Base-by-base conservation (phyloP, 176 grass and related monocot species). In the Zea luxurians region DNA sequence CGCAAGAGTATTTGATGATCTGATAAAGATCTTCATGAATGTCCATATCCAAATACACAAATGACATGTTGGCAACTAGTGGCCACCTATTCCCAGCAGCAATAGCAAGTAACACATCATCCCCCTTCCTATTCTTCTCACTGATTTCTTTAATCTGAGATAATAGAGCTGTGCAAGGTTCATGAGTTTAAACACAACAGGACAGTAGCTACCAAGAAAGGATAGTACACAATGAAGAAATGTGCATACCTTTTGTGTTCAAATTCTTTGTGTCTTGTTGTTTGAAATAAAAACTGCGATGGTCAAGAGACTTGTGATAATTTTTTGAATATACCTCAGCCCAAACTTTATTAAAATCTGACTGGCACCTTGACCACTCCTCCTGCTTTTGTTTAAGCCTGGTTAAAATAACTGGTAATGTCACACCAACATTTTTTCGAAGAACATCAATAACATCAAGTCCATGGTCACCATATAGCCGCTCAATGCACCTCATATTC, bases 271-370 rank as follows among this genome's bases (percentile, higher is more conserved):
- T 81, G 74, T 98, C 96, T 82, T 98, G 91, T 86, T 98, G 96
- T 82, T 98, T 98, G 88, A 98, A 98, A 87, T 94, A 92, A 78
- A 98, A 98, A 88, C 96, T 95, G 72, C 92, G 87, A 68, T 98
- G 96, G 21, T 98, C 96, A 63, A 98, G 91, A 67, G 96, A 98
- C 82, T 98, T 98, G 68, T 94, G 90, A 83, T 95, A 99, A 73
- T 95, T 99, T 65, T 95, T 99, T 55, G 88, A 83, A 85, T 95
- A 99, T 70, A 99, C 90, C 79, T 99, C 96, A 37, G 92, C 89
- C 96, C 96, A 99, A 64, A 99, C 85, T 90, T 90, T 94, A 68
- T 99, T 95, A 58, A 99, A 99, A 90, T 99, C 96, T 27, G 85
- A 86, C 37, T 90, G 89, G 59, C 96, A 95, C 74, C 86, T 84